Evolutionary conservation across 345 rosid species (phyloP).

Genomic region (Rhodamnia rubescens): DNA sequence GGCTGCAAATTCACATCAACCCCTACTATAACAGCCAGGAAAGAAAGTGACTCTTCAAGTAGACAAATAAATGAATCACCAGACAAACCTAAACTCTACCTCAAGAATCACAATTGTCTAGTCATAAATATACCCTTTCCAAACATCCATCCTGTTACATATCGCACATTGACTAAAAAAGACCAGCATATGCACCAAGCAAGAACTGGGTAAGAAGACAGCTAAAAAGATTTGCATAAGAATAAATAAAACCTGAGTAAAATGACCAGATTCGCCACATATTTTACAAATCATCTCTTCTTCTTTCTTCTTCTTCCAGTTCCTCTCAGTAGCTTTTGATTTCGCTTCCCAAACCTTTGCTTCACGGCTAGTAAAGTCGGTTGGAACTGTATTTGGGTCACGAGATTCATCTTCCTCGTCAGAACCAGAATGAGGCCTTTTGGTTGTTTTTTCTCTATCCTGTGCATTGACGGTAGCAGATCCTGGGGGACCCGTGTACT

Average conservation of each 20-base stretch:
- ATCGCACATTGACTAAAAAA: background rate
- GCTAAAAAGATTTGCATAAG: background rate
- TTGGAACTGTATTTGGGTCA: conserved; percentile 97
- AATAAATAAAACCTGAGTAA: conserved; percentile 64
- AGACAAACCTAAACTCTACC: background rate
- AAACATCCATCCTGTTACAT: background rate
- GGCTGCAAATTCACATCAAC: background rate
- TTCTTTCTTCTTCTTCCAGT: conserved; percentile 98
- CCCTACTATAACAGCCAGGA: background rate
- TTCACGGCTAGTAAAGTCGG: conserved; percentile 95
- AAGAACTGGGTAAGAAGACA: background rate
- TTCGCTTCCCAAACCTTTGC: conserved; percentile 99
- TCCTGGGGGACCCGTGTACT: conserved; percentile 76
- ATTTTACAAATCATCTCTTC: conserved; percentile 98
- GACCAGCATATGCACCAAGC: background rate
- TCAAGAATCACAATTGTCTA: background rate
- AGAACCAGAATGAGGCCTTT: conserved; percentile 41
- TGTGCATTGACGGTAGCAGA: conserved; percentile 22
- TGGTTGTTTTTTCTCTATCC: conserved; percentile 40
- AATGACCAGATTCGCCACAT: conserved; percentile 96
- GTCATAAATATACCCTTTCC: background rate
- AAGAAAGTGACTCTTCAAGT: background rate
- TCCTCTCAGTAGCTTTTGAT: conserved; percentile 96
- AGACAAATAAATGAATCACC: background rate
- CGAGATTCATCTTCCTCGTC: conserved; percentile 71